Conservation (phyloP, 2,329 filamentous ascomycete species). For the Fusarium liriodendri region DNA sequence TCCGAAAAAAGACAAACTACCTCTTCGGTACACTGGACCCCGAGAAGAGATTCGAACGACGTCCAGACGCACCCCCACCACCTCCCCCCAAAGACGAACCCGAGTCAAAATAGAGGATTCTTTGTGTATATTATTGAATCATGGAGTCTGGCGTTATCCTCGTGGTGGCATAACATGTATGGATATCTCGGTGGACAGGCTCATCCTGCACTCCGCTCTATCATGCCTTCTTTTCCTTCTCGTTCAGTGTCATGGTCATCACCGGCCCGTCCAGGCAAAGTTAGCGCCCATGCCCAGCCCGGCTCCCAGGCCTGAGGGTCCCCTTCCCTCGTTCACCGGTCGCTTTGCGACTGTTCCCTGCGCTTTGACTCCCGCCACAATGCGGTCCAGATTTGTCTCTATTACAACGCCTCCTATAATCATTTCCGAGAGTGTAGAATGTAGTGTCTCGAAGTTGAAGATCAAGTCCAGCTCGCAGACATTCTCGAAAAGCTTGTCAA, state of each 20-base stretch:
- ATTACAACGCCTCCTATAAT: conserved; percentile 94
- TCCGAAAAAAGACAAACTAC: conserved; percentile 51
- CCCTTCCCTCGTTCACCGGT: conserved; percentile 76
- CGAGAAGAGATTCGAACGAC: conserved; percentile 56
- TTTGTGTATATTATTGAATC: conserved; percentile 42
- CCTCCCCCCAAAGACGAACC: conserved; percentile 39
- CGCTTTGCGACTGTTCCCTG: conserved; percentile 83
- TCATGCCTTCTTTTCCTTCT: conserved; percentile 7
- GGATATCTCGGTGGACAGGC: conserved; percentile 35
- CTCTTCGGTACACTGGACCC: conserved; percentile 55
- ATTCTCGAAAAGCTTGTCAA: conserved; percentile 96
- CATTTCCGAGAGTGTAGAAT: conserved; percentile 92
- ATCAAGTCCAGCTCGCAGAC: conserved; percentile 98
- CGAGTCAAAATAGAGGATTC: conserved; percentile 43
- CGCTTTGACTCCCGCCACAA: conserved; percentile 84
- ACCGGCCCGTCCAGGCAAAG: conserved; percentile 65
- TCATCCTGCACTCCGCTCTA: conserved; percentile 33
- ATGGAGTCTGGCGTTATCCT: conserved; percentile 46
- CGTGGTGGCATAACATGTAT: conserved; percentile 37
- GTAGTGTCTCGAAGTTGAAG: conserved; percentile 98
- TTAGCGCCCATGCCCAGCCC: conserved; percentile 68
- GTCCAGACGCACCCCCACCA: conserved; percentile 51
- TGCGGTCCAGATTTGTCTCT: conserved; percentile 89
- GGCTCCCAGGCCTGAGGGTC: conserved; percentile 56
- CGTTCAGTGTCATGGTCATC: conserved; percentile 28